A percentile compares a stretch with the other conserved stretches of the same genome.
Conservation (phyloP, 208 protist species). For the Crithidia acanthocephali region DNA sequence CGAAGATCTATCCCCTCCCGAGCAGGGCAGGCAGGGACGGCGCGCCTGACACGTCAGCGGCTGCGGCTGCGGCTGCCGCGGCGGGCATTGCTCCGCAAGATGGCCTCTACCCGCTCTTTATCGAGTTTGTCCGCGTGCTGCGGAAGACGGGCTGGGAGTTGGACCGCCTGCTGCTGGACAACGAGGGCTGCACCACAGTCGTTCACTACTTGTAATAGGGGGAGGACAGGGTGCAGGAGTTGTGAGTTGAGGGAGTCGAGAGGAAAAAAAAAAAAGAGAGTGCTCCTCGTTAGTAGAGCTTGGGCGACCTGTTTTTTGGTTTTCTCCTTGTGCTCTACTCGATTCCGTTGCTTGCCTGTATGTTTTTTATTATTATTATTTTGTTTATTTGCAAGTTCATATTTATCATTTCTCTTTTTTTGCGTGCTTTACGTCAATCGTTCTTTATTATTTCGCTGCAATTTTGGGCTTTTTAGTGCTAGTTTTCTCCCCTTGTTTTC, state of each 20-base stretch:
- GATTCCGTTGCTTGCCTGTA: not conserved
- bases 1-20: not conserved
- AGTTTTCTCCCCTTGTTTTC: not conserved
- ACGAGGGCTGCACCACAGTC: slow-evolving; percentile 46
- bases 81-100: slow-evolving; percentile 6
- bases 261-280: not conserved
- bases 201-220: slow-evolving; percentile 45
- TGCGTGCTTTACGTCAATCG: no score
- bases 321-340: not conserved
- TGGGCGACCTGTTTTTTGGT: not conserved
- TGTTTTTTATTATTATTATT: no score
- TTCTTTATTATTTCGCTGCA: not conserved
- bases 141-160: slow-evolving; percentile 45
- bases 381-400: no score
- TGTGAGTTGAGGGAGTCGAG: slow-evolving; percentile 1
- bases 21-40: not conserved
- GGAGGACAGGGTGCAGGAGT: no score
- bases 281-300: no score
- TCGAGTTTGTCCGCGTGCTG: slow-evolving; percentile 41
- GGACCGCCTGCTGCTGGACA: slow-evolving; percentile 41
- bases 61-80: not conserved
- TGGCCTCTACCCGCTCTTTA: slow-evolving; percentile 36
- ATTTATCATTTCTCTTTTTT: no score
- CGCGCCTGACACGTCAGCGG: not conserved
- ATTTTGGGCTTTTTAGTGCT: not conserved